Conservation (phyloP, 768 basidiomycete genomes). For the Mycena epipterygia region DNA sequence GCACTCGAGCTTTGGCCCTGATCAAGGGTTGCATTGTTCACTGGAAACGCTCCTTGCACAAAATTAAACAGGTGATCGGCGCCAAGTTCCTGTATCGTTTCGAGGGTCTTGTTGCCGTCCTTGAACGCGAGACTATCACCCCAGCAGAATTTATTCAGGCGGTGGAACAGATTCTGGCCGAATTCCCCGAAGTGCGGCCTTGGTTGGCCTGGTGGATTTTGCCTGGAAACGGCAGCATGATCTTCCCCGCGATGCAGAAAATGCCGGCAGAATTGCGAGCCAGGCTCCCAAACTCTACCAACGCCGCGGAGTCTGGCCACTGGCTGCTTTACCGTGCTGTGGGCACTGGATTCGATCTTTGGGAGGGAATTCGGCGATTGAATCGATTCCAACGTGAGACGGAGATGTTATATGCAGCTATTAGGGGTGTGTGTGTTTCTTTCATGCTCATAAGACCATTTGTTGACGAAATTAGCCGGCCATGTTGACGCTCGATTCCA, state of each 20-base stretch:
- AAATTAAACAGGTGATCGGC: conserved; percentile 14
- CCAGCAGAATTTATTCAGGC: conserved; percentile 10
- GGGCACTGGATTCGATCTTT: background rate
- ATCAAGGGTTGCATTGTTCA: conserved; percentile 15
- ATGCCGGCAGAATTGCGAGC: conserved; percentile 14
- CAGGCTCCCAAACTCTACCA: conserved; percentile 1
- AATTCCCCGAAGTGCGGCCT: conserved; percentile 14
- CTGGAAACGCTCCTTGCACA: conserved; percentile 13
- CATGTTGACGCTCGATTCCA: too few relatives aligned
- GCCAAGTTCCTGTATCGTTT: background rate
- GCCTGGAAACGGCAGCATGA: conserved; percentile 24
- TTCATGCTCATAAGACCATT: too few relatives aligned
- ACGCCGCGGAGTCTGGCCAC: conserved; percentile 5
- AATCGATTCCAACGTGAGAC: conserved; percentile 12
- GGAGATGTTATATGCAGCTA: conserved; percentile 13
- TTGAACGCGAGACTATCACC: background rate
- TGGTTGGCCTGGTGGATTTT: conserved; percentile 26
- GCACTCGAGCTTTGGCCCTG: background rate
- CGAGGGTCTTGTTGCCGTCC: background rate
- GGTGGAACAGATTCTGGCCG: background rate
- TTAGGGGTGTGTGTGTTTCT: too few relatives aligned
- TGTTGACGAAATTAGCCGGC: too few relatives aligned
- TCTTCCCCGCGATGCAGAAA: conserved; percentile 24
- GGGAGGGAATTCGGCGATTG: conserved; percentile 11
- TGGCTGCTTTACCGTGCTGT: conserved; percentile 5